These are phyloP conservation scores for Fusarium udum DNA, from an alignment of 2,329 filamentous ascomycete species.

Conservation along the genomic window DNA sequence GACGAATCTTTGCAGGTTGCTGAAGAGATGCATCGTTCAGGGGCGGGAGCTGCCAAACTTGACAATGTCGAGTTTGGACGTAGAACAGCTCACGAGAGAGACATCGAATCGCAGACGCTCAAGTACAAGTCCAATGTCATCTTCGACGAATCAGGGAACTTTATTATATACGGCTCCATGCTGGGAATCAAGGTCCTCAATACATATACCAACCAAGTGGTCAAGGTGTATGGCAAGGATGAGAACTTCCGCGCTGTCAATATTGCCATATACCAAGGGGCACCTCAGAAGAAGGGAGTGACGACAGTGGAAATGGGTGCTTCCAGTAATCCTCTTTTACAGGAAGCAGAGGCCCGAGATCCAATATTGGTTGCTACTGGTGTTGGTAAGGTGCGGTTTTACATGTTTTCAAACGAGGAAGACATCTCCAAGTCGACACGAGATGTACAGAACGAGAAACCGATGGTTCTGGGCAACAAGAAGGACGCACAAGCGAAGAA, in stretches of 20 bases:
- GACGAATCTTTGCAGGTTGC: constrained; percentile 92
- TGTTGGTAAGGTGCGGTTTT: constrained; percentile 89
- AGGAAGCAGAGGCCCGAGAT: constrained; percentile 90
- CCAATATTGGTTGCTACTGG: constrained; percentile 88
- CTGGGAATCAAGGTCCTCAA: constrained; percentile 95
- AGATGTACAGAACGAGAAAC: constrained; percentile 95
- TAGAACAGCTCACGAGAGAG: constrained; percentile 84
- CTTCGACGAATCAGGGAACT: constrained; percentile 96
- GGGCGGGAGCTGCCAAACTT: constrained; percentile 80
- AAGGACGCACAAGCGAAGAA: constrained; percentile 65
- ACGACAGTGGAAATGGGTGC: constrained; percentile 98
- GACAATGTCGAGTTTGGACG: constrained; percentile 94
- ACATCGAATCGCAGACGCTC: constrained; percentile 76
- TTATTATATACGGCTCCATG: constrained; percentile 93
- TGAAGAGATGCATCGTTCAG: constrained; percentile 96
- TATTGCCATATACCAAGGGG: constrained; percentile 90
- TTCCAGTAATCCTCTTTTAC: constrained; percentile 88
- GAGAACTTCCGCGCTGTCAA: constrained; percentile 87
- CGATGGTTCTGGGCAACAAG: constrained; percentile 70
- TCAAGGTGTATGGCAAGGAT: constrained; percentile 89
- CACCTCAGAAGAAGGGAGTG: constrained; percentile 91
- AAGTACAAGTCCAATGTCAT: constrained; percentile 82
- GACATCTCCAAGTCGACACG: constrained; percentile 84
- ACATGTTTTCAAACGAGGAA: constrained; percentile 95
- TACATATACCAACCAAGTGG: constrained; percentile 90